These are phyloP conservation scores for Simplicillium aogashimaense DNA, from an alignment of 2,329 filamentous ascomycete species.

Conservation along the genomic window DNA sequence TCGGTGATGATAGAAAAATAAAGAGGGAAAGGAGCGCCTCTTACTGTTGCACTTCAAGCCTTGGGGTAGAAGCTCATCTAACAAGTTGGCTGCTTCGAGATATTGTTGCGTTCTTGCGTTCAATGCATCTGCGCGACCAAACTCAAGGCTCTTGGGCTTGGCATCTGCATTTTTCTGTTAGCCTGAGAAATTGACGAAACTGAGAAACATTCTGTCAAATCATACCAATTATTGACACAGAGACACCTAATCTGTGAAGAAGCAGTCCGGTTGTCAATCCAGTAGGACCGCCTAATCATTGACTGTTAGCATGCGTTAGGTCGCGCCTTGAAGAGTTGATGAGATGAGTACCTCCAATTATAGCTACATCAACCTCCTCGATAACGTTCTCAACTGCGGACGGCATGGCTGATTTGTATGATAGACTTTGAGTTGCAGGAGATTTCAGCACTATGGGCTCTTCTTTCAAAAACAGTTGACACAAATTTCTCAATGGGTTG, in stretches of 20 bases:
- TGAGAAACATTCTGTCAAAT: background rate
- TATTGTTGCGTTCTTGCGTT: conserved; percentile 39
- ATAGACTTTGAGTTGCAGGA: too few relatives aligned
- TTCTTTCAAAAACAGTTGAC: background rate
- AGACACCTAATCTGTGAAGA: conserved; percentile 28
- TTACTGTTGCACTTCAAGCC: conserved; percentile 40
- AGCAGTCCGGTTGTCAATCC: conserved; percentile 34
- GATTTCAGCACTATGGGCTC: too few relatives aligned
- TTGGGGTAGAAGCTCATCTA: conserved; percentile 27
- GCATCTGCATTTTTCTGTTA: conserved; percentile 18
- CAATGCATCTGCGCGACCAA: conserved; percentile 36
- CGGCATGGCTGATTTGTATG: conserved; percentile 4
- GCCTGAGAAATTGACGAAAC: background rate
- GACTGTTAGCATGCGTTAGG: conserved; percentile 4
- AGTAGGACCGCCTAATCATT: conserved; percentile 28
- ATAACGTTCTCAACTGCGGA: conserved; percentile 3
- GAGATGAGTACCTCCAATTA: conserved; percentile 22
- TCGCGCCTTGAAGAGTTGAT: conserved; percentile 1
- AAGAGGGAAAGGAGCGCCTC: conserved; percentile 2
- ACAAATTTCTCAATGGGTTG: too few relatives aligned
- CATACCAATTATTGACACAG: conserved; percentile 27
- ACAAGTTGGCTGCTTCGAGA: conserved; percentile 31
- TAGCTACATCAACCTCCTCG: conserved; percentile 18
- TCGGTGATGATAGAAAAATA: background rate
- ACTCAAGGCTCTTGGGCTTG: conserved; percentile 24